phyloP scores from a whole-genome alignment of 2,329 filamentous ascomycete species.

The Aspergillus pseudoviridinutans region DNA sequence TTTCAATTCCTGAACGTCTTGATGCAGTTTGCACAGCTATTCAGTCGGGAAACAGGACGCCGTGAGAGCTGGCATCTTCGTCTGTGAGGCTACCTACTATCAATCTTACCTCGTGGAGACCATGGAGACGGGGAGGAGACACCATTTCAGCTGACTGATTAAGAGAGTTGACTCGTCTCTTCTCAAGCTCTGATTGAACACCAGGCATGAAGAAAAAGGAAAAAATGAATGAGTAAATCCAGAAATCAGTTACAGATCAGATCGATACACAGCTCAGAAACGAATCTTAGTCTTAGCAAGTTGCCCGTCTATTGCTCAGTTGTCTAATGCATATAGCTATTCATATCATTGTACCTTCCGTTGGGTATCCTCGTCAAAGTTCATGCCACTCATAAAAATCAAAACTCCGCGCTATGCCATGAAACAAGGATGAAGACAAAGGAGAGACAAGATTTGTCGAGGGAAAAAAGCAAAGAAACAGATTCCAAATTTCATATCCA shows the following conservation, averaged over 20 bases:
- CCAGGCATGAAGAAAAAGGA: no score
- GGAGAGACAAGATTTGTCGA: background rate
- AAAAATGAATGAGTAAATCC: background rate
- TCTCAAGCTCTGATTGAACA: no score
- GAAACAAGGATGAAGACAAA: slow-evolving; percentile 10
- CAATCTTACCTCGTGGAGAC: no score
- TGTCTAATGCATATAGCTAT: slow-evolving; percentile 13
- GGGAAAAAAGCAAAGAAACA: background rate
- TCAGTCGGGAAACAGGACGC: no score
- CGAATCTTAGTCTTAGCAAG: background rate
- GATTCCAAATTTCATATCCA: slow-evolving; percentile 24
- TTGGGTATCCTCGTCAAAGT: slow-evolving; percentile 25
- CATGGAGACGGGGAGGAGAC: no score
- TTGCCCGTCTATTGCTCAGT: slow-evolving; percentile 1
- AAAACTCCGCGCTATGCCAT: slow-evolving; percentile 35
- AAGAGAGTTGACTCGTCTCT: no score
- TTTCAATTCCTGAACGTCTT: no score
- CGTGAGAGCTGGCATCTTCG: no score
- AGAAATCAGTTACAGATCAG: background rate
- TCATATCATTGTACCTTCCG: slow-evolving; percentile 13
- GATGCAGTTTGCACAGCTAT: no score
- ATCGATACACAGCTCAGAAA: background rate
- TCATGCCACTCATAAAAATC: slow-evolving; percentile 17
- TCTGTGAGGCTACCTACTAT: no score
- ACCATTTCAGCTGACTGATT: no score